phyloP scores from a whole-genome alignment of 768 basidiomycete genomes.

The Panaeolus cyanescens region DNA sequence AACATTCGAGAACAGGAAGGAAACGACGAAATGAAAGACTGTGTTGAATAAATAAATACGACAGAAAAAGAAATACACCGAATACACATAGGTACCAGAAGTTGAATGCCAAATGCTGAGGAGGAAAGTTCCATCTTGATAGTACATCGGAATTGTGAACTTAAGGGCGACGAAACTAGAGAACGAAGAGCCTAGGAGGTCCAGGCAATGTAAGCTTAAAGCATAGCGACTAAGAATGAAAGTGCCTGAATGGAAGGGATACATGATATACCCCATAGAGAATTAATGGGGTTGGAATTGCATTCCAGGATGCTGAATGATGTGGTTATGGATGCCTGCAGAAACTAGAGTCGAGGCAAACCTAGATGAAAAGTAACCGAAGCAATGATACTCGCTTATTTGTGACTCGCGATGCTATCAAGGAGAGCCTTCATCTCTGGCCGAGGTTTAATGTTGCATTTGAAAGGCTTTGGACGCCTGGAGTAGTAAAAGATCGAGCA shows the following conservation, averaged over 20 bases:
- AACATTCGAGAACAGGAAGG: slow-evolving; percentile 2
- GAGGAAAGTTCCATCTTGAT: neutral
- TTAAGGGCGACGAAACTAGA: neutral
- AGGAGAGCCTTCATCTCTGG: slow-evolving; percentile 38
- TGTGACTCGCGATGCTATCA: neutral
- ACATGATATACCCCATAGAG: neutral
- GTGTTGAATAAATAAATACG: neutral
- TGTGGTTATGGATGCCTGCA: neutral
- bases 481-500: neutral
- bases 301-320: neutral
- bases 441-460: slow-evolving; percentile 51
- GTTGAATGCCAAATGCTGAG: neutral
- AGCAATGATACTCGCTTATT: neutral
- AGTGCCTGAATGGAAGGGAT: slow-evolving; percentile 1
- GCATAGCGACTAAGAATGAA: neutral
- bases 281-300: neutral
- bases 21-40: neutral
- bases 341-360: neutral
- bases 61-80: neutral
- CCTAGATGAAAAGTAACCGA: neutral
- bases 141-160: neutral
- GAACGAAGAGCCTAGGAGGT: neutral
- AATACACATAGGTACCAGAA: neutral
- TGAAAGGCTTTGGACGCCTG: slow-evolving; percentile 56
- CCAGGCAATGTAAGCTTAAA: neutral